Evolutionary conservation across 2,329 filamentous ascomycete genomes (phyloP).

Genomic region (Aspergillus novofumigatus): DNA sequence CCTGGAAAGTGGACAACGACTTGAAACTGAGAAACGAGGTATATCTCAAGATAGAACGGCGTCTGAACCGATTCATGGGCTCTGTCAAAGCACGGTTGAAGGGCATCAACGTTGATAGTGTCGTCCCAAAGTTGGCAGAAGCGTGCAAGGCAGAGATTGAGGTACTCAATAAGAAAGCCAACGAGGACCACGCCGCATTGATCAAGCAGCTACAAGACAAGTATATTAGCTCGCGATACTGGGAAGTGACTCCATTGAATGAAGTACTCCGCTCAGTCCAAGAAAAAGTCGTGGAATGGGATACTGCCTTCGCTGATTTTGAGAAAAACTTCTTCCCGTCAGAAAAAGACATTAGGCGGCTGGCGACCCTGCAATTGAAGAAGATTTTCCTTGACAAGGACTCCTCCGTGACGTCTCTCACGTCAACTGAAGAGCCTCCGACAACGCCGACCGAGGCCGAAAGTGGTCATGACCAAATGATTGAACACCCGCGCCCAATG

Average conservation of each 20-base stretch:
- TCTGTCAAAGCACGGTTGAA: slow-evolving; percentile 81
- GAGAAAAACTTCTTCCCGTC: slow-evolving; percentile 89
- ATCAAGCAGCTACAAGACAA: slow-evolving; percentile 77
- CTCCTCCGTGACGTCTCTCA: slow-evolving; percentile 72
- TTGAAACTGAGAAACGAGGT: slow-evolving; percentile 89
- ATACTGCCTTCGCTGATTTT: slow-evolving; percentile 82
- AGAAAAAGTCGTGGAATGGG: slow-evolving; percentile 91
- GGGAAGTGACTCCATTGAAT: slow-evolving; percentile 93
- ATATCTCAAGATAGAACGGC: slow-evolving; percentile 73
- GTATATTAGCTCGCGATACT: slow-evolving; percentile 92
- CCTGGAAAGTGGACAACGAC: slow-evolving; percentile 97
- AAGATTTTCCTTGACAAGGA: slow-evolving; percentile 89
- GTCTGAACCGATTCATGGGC: slow-evolving; percentile 79
- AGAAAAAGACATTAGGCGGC: slow-evolving; percentile 89
- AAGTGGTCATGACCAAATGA: slow-evolving; percentile 22
- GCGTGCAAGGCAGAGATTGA: slow-evolving; percentile 80
- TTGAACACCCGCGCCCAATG: slow-evolving; percentile 30
- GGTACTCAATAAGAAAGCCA: slow-evolving; percentile 68
- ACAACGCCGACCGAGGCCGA: slow-evolving; percentile 39
- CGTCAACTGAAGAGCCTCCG: slow-evolving; percentile 63
- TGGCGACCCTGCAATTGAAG: slow-evolving; percentile 87
- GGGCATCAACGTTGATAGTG: slow-evolving; percentile 86
- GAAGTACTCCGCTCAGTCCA: slow-evolving; percentile 83
- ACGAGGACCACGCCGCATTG: slow-evolving; percentile 74
- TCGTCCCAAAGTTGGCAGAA: slow-evolving; percentile 81